phyloP scores from a whole-genome alignment of 345 rosid species.

The Adansonia digitata region DNA sequence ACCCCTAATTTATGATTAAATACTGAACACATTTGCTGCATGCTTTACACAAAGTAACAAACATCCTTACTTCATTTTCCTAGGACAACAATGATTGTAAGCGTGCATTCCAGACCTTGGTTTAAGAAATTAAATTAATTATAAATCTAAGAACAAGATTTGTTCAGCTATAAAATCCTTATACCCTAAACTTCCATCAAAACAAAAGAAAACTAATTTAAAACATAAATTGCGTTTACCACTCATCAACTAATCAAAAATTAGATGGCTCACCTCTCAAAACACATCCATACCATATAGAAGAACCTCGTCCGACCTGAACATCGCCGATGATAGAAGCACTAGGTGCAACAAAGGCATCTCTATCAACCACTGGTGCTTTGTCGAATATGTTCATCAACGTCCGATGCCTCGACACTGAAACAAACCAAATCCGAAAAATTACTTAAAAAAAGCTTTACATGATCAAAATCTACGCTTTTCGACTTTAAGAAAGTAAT shows the following conservation, averaged over 20 bases:
- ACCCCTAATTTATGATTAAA: neutral
- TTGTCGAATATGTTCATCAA: slow-evolving; percentile 82
- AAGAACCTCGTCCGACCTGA: slow-evolving; percentile 67
- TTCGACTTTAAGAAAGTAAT: neutral
- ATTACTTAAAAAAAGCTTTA: neutral
- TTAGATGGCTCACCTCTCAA: slow-evolving; percentile 53
- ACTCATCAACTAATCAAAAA: neutral
- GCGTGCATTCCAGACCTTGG: neutral
- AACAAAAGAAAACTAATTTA: neutral
- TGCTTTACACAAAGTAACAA: neutral
- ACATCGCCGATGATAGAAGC: slow-evolving; percentile 80
- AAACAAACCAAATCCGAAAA: slow-evolving; percentile 13
- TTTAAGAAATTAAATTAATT: neutral
- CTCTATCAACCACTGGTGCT: slow-evolving; percentile 68
- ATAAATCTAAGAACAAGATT: neutral
- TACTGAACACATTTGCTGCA: neutral
- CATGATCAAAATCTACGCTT: neutral
- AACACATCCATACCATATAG: slow-evolving; percentile 97
- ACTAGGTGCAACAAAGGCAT: slow-evolving; percentile 81
- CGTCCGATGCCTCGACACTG: slow-evolving; percentile 88
- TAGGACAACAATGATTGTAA: neutral
- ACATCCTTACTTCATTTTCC: slow-evolving; percentile 4
- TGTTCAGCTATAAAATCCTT: neutral
- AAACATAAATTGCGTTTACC: neutral
- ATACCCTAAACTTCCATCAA: neutral